phyloP scores from a whole-genome alignment of 768 basidiomycete species.

The Austroboletus festivus region DNA sequence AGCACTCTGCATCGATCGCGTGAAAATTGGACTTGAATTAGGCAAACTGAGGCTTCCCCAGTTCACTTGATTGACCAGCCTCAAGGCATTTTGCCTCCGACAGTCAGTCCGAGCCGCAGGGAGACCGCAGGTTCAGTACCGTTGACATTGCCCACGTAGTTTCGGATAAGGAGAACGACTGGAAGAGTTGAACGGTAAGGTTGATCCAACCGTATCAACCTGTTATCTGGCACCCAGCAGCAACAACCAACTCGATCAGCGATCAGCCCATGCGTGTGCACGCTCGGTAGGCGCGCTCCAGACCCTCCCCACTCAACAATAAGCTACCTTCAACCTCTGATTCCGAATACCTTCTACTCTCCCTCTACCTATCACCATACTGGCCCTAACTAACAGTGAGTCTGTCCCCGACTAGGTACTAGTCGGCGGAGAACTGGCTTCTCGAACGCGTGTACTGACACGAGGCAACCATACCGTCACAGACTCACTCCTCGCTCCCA shows the following conservation, averaged over 20 bases:
- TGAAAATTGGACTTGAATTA: no score
- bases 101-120: background rate
- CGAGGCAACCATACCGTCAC: constrained; percentile 50
- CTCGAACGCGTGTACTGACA: constrained; percentile 51
- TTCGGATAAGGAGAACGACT: no score
- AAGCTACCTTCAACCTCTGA: no score
- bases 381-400: no score
- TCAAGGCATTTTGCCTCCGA: background rate
- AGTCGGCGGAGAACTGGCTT: background rate
- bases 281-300: background rate
- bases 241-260: constrained; percentile 7
- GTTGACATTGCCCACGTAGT: background rate
- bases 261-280: constrained; percentile 10
- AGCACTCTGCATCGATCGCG: constrained; percentile 5
- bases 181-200: no score
- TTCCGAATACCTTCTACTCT: background rate
- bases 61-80: background rate
- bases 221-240: constrained; percentile 9
- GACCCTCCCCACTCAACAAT: background rate
- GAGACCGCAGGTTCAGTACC: background rate
- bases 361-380: background rate
- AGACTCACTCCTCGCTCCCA: constrained; percentile 24
- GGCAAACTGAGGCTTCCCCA: no score
- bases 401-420: background rate
- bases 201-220: background rate